Base-by-base conservation (phyloP, 1,284 basidiomycete species). In the Melampsora occidentalis region DNA sequence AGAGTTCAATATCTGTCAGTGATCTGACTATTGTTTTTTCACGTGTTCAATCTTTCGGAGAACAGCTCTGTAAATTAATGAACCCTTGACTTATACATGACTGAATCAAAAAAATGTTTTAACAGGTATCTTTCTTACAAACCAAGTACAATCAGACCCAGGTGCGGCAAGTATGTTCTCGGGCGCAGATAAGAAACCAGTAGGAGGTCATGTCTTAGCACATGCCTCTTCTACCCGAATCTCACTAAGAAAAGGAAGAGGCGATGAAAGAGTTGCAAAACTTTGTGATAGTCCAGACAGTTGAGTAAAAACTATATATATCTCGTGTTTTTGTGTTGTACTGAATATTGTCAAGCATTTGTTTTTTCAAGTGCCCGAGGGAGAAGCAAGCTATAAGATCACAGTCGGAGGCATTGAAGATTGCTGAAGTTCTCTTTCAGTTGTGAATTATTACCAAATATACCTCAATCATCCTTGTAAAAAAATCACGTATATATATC, bases 81-180 rank as follows among this genome's bases (percentile, higher is more conserved):
- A 10, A 10, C 10, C 35, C 35, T 39, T 39, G 10, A 3, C 1
- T 70, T 39, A 61, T 42, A 14, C 51, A n/a, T 4, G 20, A 22
- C 33, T 25, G 5, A 28, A 28, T 10, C 42, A 49, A 16, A 49
- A 12, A 48, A 51, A 51, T 31, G 14, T 31, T 53, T 90, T 87
- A 7, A 25, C 96, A 79, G 90, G 89, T 6, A 87, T 97, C 61
- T 86, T 97, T 33, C 86, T 97, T 69, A 95, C 93, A 25, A 96
- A 97, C 81, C 94, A 97, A 86, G 48, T 81, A 63, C 80, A 83
- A 91, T 91, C 94, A 77, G 94, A 96, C 82, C 94, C 94, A 31
- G 94, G 94, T 65, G 94, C 94, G 63, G 92, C 91, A 0, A 93
- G 94, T 87, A 94, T 93, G 78, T 96, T 96, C 81, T 93, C 94